phyloP scores from a whole-genome alignment of 2,329 filamentous ascomycete genomes.

The Colletotrichum siamense region DNA sequence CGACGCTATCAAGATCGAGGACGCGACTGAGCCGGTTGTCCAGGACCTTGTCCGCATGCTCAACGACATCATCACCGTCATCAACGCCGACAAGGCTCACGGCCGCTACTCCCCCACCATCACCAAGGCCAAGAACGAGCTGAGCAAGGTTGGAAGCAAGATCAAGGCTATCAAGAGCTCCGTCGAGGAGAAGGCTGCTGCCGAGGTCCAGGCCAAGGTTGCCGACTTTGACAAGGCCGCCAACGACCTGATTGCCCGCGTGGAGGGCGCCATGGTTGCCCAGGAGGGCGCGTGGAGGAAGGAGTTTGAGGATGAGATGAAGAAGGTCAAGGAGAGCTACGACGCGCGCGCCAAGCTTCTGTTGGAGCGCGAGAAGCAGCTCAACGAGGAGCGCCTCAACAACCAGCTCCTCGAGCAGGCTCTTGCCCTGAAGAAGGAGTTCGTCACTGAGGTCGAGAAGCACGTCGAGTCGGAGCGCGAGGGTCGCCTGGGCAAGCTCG shows the following conservation, averaged over 20 bases:
- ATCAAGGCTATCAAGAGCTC: conserved; percentile 76
- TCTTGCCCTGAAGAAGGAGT: conserved; percentile 84
- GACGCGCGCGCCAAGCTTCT: conserved; percentile 81
- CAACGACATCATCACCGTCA: conserved; percentile 92
- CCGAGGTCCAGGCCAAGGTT: conserved; percentile 74
- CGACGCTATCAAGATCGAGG: conserved; percentile 76
- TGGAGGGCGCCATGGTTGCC: conserved; percentile 80
- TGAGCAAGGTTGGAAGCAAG: conserved; percentile 78
- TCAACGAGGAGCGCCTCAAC: conserved; percentile 82
- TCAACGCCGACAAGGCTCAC: conserved; percentile 84
- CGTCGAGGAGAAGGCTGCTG: conserved; percentile 73
- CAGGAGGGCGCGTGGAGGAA: conserved; percentile 85
- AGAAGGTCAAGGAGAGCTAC: conserved; percentile 78
- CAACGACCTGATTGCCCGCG: conserved; percentile 84
- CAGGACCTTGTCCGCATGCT: conserved; percentile 94
- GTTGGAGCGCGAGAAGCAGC: conserved; percentile 77
- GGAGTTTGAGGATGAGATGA: conserved; percentile 87
- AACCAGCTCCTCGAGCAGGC: conserved; percentile 93
- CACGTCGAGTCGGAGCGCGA: conserved; percentile 89
- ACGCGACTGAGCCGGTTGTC: conserved; percentile 84
- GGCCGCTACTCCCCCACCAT: conserved; percentile 81
- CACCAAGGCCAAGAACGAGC: conserved; percentile 82
- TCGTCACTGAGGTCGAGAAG: conserved; percentile 76
- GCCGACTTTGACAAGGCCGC: conserved; percentile 87
- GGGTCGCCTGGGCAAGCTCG: conserved; percentile 84